These are phyloP conservation scores for Pseudognaphalium luteoalbum DNA, from an alignment of 129 eudicot species.

Conservation along the genomic window DNA sequence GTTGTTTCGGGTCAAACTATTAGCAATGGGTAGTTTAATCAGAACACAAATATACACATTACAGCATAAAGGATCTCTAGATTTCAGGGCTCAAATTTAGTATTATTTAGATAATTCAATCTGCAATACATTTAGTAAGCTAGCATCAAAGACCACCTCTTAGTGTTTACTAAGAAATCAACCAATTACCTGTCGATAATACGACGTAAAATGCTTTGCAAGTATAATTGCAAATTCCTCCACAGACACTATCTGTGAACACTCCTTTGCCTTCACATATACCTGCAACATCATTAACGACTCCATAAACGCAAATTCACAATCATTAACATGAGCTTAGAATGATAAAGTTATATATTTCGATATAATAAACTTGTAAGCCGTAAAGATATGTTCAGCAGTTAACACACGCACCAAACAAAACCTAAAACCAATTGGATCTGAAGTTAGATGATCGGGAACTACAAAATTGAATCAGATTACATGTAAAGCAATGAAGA, in stretches of 20 bases:
- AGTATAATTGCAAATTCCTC: conserved; percentile 90
- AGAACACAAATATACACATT: no score
- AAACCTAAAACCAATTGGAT: no score
- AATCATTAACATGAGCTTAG: no score
- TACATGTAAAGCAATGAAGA: neutral
- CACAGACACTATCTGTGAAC: conserved; percentile 59
- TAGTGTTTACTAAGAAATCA: neutral
- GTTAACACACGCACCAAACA: no score
- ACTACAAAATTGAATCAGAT: neutral
- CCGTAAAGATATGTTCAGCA: no score
- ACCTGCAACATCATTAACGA: conserved; percentile 55
- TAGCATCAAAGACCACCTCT: neutral
- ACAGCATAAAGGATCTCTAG: no score
- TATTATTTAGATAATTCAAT: no score
- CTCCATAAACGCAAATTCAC: neutral
- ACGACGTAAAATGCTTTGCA: conserved; percentile 87
- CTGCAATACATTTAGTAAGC: neutral
- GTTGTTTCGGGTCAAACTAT: no score
- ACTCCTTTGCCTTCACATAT: conserved; percentile 95
- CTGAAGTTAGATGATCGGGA: neutral
- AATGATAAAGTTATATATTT: no score
- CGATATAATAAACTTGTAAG: no score
- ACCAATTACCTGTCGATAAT: conserved; percentile 64
- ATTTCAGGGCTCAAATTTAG: no score
- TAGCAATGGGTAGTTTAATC: no score